Percentiles rank a stretch among this genome's conserved stretches.
Conservation (phyloP, 139 green algal species). For the Chlamydomonas sp. region DNA sequence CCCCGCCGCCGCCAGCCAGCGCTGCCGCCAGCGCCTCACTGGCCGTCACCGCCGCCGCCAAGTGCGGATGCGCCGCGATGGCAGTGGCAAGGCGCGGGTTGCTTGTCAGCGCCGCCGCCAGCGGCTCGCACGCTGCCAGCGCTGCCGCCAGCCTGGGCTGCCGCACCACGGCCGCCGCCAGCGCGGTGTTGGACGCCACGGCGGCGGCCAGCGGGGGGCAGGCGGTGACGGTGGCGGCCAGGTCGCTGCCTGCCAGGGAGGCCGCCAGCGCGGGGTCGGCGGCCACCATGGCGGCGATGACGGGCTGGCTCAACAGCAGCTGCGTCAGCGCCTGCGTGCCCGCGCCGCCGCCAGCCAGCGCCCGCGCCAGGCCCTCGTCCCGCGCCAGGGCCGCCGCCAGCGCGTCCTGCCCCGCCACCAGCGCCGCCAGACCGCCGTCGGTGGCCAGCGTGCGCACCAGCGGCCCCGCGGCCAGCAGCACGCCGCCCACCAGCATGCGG, state of each 20-base stretch:
- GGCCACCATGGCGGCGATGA: too few relatives aligned
- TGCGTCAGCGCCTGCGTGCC: not conserved
- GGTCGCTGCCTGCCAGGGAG: too few relatives aligned
- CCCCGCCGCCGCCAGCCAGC: not conserved
- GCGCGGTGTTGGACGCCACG: not conserved
- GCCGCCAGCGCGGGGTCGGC: too few relatives aligned
- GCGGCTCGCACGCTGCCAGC: not conserved
- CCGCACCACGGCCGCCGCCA: not conserved
- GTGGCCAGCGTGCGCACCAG: not conserved
- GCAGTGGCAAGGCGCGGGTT: not conserved
- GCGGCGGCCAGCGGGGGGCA: too few relatives aligned
- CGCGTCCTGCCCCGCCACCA: not conserved
- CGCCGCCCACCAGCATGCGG: not conserved
- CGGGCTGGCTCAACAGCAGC: too few relatives aligned
- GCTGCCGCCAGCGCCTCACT: constrained; percentile 11
- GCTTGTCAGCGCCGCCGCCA: constrained; percentile 4
- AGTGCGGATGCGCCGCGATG: not conserved
- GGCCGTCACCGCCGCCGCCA: not conserved
- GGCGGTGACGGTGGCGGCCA: too few relatives aligned
- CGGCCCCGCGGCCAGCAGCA: constrained; percentile 6
- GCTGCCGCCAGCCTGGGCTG: not conserved
- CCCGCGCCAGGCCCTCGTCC: not conserved
- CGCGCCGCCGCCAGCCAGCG: not conserved
- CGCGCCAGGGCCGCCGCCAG: not conserved
- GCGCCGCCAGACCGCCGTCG: constrained; percentile 1